Base-by-base conservation (phyloP, 495 filamentous ascomycete genomes). In the Tuber umbilicatum region DNA sequence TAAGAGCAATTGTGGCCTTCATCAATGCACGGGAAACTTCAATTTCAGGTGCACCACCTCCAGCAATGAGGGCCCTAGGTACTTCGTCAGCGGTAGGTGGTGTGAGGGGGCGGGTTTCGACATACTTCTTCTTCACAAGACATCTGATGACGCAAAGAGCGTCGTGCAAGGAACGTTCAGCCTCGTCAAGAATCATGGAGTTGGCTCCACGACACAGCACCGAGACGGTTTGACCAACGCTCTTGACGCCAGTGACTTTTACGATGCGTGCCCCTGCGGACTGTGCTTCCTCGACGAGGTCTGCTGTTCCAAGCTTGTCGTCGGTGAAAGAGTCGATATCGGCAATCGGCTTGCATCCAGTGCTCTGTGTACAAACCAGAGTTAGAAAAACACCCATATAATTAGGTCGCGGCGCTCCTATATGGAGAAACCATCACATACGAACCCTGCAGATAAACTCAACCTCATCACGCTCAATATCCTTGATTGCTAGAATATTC, bases 301-400 rank as follows among this genome's bases (percentile, higher is more conserved):
- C 95, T 43, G 96, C 95, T n/a, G 90, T 90, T 82, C 94, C 96
- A 69, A 99, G 92, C 86, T 97, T 99, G 86, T 99, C 95, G 85
- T 98, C 95, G 55, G 93, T 96, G 88, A 99, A 99, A 70, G 92
- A 95, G 85, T 99, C 95, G 83, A 98, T 93, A 84, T 99, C 97
- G 79, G 95, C 95, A 79, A 99, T 96, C 70, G 95, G 95, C 86
- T 99, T 99, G 88, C 95, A 99, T 83, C 95, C 95, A 35, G 94
- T 94, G 73, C 90, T 89, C 87, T 87, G 71, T 73, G 43, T n/a
- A 23, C 23, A 55, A 67, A 17, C 70, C 31, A 50, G 10, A 0
- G 69, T 80, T 72, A 82, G 74, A 69, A 47, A 67, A 16, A 19
- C 27, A 2, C 55, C 68, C 17, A 3, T 64, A 69, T 27, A 68